Base-by-base conservation (phyloP, 2,329 filamentous ascomycete species). In the Colletotrichum sp. region DNA sequence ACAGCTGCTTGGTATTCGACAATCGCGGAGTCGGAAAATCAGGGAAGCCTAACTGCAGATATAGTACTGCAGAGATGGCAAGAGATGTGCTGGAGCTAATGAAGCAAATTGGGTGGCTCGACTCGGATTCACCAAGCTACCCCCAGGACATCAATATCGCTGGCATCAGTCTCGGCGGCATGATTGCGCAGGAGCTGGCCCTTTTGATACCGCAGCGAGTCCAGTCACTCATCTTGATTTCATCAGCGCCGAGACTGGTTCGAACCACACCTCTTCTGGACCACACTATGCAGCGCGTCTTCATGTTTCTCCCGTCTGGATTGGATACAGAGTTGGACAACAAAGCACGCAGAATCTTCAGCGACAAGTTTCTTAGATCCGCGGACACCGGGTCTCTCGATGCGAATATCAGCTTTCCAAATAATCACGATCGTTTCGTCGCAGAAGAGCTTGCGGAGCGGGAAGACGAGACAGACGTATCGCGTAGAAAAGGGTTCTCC, bases 51-150 rank as follows among this genome's bases (percentile, higher is more conserved):
- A 79, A 91, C 32, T 85, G 88, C 77, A 88, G 92, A 36, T 95
- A 95, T 83, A 92, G 91, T 34, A 94, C 93, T 1, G 91, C 89
- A 15, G 92, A 93, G 78, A 95, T 95, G 93, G 93, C 93, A 28
- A 89, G 88, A 72, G 93, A 95, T 81, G 82, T 89, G 36, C 80
- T 94, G 44, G 92, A 94, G 79, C 83, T 94, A 7, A 76, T 84
- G 11, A 87, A 90, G 68, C 87, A 91, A 74, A 79, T 94, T 3
- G 89, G 90, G 61, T 94, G 92, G 92, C 90, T 78, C 3, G 81
- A 68, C 76, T 70, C 44, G 4, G 71, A 70, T 30, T 63, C 66
- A 12, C 44, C 30, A 8, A 39, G n/a, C 16, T 74, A 70, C 22
- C 85, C n/a, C 80, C 85, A 64, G 79, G 86, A 72, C 87, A 90